A percentile compares a stretch with the other conserved stretches of the same genome.
These are phyloP conservation scores for Amaranthus hypochondriacus DNA, from an alignment of 148 eudicot species.

Conservation along the genomic window DNA sequence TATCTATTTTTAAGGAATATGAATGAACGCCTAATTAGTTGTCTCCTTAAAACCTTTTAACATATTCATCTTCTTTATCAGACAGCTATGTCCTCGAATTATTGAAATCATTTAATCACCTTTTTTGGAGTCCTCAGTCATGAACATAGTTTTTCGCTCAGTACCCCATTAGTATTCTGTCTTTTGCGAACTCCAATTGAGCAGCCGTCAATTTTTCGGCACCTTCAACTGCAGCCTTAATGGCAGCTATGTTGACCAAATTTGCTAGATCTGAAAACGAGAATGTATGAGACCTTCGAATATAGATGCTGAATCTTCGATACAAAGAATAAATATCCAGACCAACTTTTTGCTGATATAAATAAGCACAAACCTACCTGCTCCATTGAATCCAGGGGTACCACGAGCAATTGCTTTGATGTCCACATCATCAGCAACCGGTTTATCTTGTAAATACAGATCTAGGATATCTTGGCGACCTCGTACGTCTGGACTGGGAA, in stretches of 20 bases:
- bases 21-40: background rate
- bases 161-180: conserved; percentile 98
- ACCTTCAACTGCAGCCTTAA: conserved; percentile 96
- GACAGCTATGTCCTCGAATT: background rate
- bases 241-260: conserved; percentile 95
- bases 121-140: conserved; percentile 89
- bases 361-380: conserved; percentile 41
- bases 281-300: conserved; percentile 1
- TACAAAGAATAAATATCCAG: background rate
- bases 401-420: conserved; percentile 87
- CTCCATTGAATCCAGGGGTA: conserved; percentile 98
- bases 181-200: conserved; percentile 91
- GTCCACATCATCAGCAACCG: conserved; percentile 76
- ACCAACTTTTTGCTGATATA: background rate
- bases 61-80: background rate
- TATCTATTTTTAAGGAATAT: background rate
- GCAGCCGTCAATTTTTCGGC: conserved; percentile 66
- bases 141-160: conserved; percentile 81
- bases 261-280: conserved; percentile 72
- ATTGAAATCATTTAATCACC: conserved; percentile 36
- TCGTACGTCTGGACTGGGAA: conserved; percentile 89
- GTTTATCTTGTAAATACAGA: conserved; percentile 85
- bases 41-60: background rate
- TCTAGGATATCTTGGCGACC: conserved; percentile 94
- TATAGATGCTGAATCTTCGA: background rate